Percentiles rank a stretch among this genome's conserved stretches.
phyloP scores from a whole-genome alignment of 2,329 filamentous ascomycete genomes.

The Diaporthe citri region DNA sequence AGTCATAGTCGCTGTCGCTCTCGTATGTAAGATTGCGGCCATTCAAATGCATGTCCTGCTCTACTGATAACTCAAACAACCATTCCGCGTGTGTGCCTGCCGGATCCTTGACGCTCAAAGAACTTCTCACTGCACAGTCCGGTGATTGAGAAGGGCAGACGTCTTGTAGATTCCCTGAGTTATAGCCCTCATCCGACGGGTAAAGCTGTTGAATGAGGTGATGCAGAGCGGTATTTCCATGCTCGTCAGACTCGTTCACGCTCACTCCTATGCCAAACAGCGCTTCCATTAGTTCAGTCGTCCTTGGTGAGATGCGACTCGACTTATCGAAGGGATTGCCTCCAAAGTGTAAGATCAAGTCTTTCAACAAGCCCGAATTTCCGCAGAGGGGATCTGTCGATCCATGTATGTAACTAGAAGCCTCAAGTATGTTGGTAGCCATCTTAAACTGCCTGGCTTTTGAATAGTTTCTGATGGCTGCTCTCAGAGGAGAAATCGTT shows the following conservation, averaged over 20 bases:
- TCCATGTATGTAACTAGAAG: background rate
- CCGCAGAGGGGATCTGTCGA: background rate
- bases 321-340: background rate
- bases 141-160: background rate
- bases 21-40: background rate
- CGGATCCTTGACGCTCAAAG: too few species aligned
- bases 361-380: background rate
- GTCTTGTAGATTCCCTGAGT: background rate
- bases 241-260: background rate
- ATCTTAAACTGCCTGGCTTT: background rate
- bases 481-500: background rate
- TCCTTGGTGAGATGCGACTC: background rate
- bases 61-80: too few species aligned
- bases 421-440: background rate
- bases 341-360: background rate
- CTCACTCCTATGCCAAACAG: background rate
- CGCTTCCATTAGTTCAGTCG: background rate
- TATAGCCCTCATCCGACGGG: background rate
- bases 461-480: background rate
- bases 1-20: conserved; percentile 1
- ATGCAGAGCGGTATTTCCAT: background rate
- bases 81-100: background rate
- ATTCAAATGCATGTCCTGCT: background rate
- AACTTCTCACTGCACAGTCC: too few species aligned
- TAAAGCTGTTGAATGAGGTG: background rate